Percentiles rank a stretch among this genome's conserved stretches.
Evolutionary conservation across 2,329 filamentous ascomycete species (phyloP).

Genomic region (Ophiostoma quercus): DNA sequence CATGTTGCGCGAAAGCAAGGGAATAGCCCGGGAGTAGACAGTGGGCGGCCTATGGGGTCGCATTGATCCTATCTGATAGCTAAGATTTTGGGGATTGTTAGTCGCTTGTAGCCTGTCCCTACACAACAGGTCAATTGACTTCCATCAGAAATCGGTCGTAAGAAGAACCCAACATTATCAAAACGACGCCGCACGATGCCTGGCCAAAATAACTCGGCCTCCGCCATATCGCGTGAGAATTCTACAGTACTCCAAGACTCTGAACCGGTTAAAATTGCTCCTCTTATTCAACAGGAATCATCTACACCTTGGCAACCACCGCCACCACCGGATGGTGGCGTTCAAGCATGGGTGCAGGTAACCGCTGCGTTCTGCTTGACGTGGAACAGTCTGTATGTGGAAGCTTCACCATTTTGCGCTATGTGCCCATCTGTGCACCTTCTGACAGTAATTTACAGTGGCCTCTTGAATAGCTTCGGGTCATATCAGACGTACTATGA

Average conservation of each 20-base stretch:
- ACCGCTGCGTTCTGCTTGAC: constrained; percentile 14
- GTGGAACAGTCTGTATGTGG: constrained; percentile 18
- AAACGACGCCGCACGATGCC: not conserved
- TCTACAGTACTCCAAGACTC: not conserved
- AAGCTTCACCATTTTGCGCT: not conserved
- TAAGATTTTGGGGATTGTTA: too few relatives aligned
- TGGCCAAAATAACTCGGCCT: not conserved
- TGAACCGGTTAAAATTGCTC: not conserved
- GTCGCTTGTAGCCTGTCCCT: too few relatives aligned
- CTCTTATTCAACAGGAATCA: not conserved
- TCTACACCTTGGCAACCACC: not conserved
- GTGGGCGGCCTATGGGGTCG: too few relatives aligned
- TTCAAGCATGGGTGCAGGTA: constrained; percentile 19
- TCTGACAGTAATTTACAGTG: not conserved
- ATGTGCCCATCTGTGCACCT: not conserved
- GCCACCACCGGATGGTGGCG: constrained; percentile 7
- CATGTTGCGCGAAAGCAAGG: too few relatives aligned
- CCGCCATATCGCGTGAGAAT: not conserved
- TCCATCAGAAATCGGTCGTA: not conserved
- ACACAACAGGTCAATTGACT: too few relatives aligned
- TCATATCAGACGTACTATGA: constrained; percentile 7
- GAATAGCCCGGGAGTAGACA: too few relatives aligned
- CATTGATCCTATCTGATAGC: too few relatives aligned
- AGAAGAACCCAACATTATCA: not conserved
- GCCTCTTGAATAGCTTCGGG: not conserved